Conservation (phyloP, 106 monocot genomes). For the Ottelia alismoides region DNA sequence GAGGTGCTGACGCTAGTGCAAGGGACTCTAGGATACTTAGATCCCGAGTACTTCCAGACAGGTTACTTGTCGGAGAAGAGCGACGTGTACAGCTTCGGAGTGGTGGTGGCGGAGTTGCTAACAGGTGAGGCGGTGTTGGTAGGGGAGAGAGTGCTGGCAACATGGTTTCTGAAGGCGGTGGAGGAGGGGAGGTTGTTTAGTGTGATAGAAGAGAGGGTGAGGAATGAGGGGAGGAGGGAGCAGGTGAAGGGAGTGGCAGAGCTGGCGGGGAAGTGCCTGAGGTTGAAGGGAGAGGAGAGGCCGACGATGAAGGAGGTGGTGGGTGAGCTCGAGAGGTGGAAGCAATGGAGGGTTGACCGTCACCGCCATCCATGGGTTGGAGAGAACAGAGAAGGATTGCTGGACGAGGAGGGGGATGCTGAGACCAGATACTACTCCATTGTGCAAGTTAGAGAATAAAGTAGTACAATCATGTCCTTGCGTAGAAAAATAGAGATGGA, state of each 20-base stretch:
- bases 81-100: conserved; percentile 97
- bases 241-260: neutral
- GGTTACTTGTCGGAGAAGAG: conserved; percentile 42
- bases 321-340: neutral
- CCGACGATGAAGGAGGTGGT: neutral
- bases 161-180: neutral
- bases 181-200: neutral
- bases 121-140: neutral
- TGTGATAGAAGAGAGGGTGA: neutral
- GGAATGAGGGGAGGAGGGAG: neutral
- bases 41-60: neutral
- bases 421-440: too few relatives aligned
- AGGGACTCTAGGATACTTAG: neutral
- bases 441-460: too few relatives aligned
- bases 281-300: conserved; percentile 4
- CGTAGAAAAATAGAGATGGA: too few relatives aligned
- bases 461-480: too few relatives aligned
- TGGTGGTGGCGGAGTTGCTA: conserved; percentile 18
- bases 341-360: neutral
- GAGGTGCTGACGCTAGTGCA: too few relatives aligned
- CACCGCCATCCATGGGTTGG: neutral
- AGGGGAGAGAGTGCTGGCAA: neutral
- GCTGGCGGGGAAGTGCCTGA: neutral
- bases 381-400: too few relatives aligned
- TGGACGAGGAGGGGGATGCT: too few relatives aligned